Evolutionary conservation across 2,329 filamentous ascomycete genomes (phyloP).

Genomic region (Bipolaris cookei): DNA sequence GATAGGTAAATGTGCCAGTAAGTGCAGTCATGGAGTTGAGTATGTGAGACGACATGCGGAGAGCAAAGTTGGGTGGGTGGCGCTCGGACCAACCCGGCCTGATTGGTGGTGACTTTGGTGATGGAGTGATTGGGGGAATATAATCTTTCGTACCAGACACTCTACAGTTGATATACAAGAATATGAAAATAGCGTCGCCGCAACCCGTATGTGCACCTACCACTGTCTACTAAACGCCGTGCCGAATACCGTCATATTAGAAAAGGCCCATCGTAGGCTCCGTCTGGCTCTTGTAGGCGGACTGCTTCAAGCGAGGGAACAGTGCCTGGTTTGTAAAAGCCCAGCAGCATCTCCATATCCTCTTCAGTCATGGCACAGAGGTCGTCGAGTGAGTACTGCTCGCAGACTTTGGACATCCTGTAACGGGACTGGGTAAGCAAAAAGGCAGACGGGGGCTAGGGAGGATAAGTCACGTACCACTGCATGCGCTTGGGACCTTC

Average conservation of each 20-base stretch:
- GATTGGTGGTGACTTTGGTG: constrained; percentile 26
- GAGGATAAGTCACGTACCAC: constrained; percentile 61
- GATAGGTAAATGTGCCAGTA: background rate
- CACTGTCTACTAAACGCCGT: constrained; percentile 20
- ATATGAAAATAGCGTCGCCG: constrained; percentile 10
- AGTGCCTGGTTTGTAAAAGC: constrained; percentile 67
- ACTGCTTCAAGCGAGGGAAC: constrained; percentile 55
- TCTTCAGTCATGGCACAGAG: constrained; percentile 80
- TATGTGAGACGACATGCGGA: background rate
- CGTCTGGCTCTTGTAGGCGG: constrained; percentile 48
- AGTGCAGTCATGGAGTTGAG: constrained; percentile 5
- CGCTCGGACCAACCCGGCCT: constrained; percentile 27
- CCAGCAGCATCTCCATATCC: constrained; percentile 80
- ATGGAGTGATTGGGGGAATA: constrained; percentile 5
- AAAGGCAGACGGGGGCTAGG: no score
- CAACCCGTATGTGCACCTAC: constrained; percentile 21
- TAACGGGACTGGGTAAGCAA: constrained; percentile 35
- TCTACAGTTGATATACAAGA: constrained; percentile 28
- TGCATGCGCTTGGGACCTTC: constrained; percentile 89
- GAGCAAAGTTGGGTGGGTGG: constrained; percentile 1
- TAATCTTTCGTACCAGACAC: background rate
- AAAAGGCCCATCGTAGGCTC: constrained; percentile 57
- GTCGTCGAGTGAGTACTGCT: constrained; percentile 83
- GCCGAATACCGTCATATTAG: constrained; percentile 34
- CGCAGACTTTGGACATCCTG: constrained; percentile 92